These are phyloP conservation scores for Cerrena zonata DNA, from an alignment of 1,284 basidiomycete genomes.

Conservation along the genomic window DNA sequence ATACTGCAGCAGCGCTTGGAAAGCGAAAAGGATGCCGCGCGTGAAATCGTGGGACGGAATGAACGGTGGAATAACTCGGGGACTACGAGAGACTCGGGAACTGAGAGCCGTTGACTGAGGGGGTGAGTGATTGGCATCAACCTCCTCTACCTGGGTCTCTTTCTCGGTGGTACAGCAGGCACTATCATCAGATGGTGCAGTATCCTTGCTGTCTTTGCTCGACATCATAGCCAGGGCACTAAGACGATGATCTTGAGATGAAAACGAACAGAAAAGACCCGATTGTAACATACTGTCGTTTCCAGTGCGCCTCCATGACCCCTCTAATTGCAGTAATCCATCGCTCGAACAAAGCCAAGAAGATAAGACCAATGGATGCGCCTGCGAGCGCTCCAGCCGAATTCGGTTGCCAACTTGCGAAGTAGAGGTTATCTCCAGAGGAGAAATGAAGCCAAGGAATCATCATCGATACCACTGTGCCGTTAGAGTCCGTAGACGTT, in stretches of 20 bases:
- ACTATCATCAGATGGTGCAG: no score
- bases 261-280: background rate
- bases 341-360: slow-evolving; percentile 65
- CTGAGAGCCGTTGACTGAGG: slow-evolving; percentile 1
- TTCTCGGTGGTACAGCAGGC: slow-evolving; percentile 1
- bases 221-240: background rate
- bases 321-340: slow-evolving; percentile 54
- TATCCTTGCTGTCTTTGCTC: background rate
- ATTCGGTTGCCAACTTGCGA: slow-evolving; percentile 62
- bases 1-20: slow-evolving; percentile 55
- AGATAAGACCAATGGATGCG: slow-evolving; percentile 64
- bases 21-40: slow-evolving; percentile 52
- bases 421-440: slow-evolving; percentile 58
- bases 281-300: slow-evolving; percentile 40
- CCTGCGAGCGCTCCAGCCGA: slow-evolving; percentile 66
- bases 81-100: slow-evolving; percentile 3
- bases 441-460: slow-evolving; percentile 63
- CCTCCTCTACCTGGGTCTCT: slow-evolving; percentile 15
- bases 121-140: slow-evolving; percentile 9
- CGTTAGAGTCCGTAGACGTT: slow-evolving; percentile 1
- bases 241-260: background rate
- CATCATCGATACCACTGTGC: slow-evolving; percentile 36
- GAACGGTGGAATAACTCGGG: slow-evolving; percentile 46
- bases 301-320: slow-evolving; percentile 53
- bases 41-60: slow-evolving; percentile 53